phyloP scores from a whole-genome alignment of 352 stramenopile species.

The Phytopythium chamaehyphon region DNA sequence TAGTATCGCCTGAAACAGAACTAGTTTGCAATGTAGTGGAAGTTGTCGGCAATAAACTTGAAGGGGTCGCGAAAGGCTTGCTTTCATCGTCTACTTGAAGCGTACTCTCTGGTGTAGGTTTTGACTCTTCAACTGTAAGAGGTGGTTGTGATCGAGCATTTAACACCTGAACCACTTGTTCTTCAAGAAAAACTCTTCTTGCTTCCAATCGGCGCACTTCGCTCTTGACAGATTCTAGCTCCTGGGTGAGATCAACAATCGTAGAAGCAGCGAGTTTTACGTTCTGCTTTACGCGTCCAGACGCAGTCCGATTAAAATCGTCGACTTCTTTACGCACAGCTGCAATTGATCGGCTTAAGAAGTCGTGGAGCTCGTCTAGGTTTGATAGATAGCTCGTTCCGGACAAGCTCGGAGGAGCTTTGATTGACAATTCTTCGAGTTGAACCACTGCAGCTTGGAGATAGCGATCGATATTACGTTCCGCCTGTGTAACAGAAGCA shows the following conservation, averaged over 20 bases:
- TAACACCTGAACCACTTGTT: not conserved
- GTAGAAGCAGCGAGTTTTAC: not conserved
- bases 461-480: conserved; percentile 20
- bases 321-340: conserved; percentile 9
- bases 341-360: conserved; percentile 10
- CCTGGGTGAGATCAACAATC: conserved; percentile 1
- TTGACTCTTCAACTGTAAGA: not conserved
- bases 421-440: conserved; percentile 15
- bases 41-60: no score
- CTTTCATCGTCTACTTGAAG: no score
- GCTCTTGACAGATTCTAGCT: conserved; percentile 11
- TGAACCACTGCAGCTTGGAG: conserved; percentile 23
- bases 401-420: conserved; percentile 12
- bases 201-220: conserved; percentile 12
- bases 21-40: no score
- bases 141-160: conserved; percentile 5
- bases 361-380: conserved; percentile 16
- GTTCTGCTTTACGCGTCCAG: not conserved
- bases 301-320: conserved; percentile 8
- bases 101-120: not conserved
- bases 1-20: no score
- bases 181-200: not conserved
- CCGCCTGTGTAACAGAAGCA: conserved; percentile 1
- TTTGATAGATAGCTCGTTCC: conserved; percentile 8
- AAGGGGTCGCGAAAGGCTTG: no score